Evolutionary conservation across 176 grass and related monocot species (phyloP), one percentile per base, ranked within the genome.

Genomic region (Ananas comosus): DNA sequence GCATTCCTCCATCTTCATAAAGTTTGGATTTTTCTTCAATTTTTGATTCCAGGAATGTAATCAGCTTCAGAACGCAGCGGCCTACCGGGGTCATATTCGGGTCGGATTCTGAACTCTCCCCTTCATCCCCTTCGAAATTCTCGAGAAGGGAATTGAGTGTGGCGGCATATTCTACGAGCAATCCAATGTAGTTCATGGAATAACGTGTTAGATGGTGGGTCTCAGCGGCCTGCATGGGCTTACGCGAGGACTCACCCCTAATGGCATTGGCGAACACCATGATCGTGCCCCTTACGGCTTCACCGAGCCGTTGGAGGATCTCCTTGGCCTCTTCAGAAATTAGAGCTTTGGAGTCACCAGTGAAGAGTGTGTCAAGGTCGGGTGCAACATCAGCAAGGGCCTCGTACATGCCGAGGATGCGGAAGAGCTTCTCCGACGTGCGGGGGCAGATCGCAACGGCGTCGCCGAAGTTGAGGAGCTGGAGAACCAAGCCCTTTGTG

Each of bases 321-420:
- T 85, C 82, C 56, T 73, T 64, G 2, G 83, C 82, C 57, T 99
- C 94, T 66, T 84, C 82, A 74, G 49, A 71, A 21, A 93, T 80
- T 56, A 83, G 93, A 50, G 75, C 75, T 50, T 75, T 87, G 16
- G 87, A 82, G 16, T 93, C 73, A 3, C 84, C 89, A 1, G 77
- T 74, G 80, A 99, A 91, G 65, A 99, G 66, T 16, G 77, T 48
- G 68, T 88, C 80, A 0, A 99, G 85, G 23, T 99, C 82, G 0
- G 82, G 86, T 33, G 88, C 78, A 21, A 93, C 67, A 61, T 88
- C 94, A 12, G 69, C 69, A 13, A 99, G 69, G 8, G 85, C 94
- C 80, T 99, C 89, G 13, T 88, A 88, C 94, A 93, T 93, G 12
- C 80, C 86, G n/a, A 99, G 80, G 33, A 88, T 86, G 50, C 94